Percentiles rank a stretch among this genome's conserved stretches.
phyloP scores from a whole-genome alignment of 1,284 basidiomycete genomes.

The Heliocybe sulcata region DNA sequence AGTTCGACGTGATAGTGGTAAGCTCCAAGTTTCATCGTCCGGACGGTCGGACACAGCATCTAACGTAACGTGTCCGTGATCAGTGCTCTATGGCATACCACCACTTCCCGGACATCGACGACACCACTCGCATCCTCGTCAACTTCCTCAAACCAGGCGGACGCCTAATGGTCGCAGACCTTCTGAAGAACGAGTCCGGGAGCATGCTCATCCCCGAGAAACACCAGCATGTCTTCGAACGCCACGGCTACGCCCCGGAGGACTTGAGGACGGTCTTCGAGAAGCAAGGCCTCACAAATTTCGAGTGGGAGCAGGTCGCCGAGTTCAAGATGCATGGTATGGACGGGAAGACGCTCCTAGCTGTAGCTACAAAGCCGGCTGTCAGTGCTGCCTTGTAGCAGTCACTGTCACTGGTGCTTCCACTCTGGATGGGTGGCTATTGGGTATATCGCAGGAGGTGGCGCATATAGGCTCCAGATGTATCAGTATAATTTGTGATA shows the following conservation, averaged over 20 bases:
- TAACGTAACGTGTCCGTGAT: not conserved
- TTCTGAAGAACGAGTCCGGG: constrained; percentile 23
- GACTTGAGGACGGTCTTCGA: constrained; percentile 40
- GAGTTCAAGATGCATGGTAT: constrained; percentile 25
- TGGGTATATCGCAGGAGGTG: no score
- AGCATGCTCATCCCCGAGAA: constrained; percentile 18
- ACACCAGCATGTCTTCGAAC: constrained; percentile 41
- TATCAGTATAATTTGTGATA: no score
- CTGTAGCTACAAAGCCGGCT: constrained; percentile 32
- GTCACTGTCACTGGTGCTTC: no score
- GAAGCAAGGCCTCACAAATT: constrained; percentile 34
- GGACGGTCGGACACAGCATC: not conserved
- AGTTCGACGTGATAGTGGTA: constrained; percentile 60
- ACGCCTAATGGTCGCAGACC: constrained; percentile 50
- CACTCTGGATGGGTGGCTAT: no score
- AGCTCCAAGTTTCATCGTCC: constrained; percentile 9
- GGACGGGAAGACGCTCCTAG: constrained; percentile 39
- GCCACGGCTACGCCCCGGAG: constrained; percentile 38
- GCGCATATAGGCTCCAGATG: no score
- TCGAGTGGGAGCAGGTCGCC: constrained; percentile 29
- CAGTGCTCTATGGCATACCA: constrained; percentile 68
- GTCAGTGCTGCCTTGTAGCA: not conserved
- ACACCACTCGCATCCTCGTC: constrained; percentile 43
- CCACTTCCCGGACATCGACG: constrained; percentile 47
- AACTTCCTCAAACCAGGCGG: constrained; percentile 57